Percentiles rank a stretch among this genome's conserved stretches.
Conservation (phyloP, 2,329 filamentous ascomycete genomes). For the Hypocreales sp. region DNA sequence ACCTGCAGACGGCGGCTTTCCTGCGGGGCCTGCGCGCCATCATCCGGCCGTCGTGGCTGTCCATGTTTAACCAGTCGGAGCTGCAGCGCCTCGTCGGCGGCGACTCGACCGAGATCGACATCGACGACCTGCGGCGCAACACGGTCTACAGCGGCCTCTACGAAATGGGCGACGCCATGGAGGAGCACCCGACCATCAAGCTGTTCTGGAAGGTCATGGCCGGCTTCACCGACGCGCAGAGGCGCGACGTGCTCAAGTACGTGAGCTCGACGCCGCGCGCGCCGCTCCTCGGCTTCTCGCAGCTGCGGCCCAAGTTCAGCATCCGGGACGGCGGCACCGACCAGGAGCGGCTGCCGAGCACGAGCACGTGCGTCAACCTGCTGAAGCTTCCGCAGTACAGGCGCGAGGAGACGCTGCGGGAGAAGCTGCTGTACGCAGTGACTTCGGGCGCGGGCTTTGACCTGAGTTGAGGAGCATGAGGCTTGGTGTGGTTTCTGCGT, state of each 20-base stretch:
- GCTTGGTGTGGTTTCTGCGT: not conserved
- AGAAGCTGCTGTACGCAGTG: conserved; percentile 80
- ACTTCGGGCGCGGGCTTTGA: conserved; percentile 89
- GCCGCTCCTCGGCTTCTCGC: conserved; percentile 75
- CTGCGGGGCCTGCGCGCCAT: conserved; percentile 73
- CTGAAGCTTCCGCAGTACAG: conserved; percentile 80
- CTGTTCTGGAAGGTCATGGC: conserved; percentile 89
- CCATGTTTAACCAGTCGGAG: conserved; percentile 96
- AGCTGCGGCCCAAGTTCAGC: conserved; percentile 72
- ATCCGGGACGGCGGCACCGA: conserved; percentile 57
- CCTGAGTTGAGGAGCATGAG: conserved; percentile 34
- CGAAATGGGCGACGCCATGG: conserved; percentile 69
- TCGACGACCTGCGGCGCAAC: conserved; percentile 71
- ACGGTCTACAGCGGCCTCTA: conserved; percentile 84
- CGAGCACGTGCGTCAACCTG: conserved; percentile 91
- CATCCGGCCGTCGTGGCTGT: conserved; percentile 83
- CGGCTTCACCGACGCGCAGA: conserved; percentile 57
- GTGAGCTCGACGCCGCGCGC: conserved; percentile 88
- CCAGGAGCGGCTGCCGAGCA: conserved; percentile 68
- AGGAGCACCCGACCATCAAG: conserved; percentile 72
- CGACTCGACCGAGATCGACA: conserved; percentile 70
- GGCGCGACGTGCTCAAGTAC: conserved; percentile 81
- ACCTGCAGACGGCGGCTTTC: conserved; percentile 73
- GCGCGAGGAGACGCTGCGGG: conserved; percentile 46
- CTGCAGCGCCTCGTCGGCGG: conserved; percentile 87